These are phyloP conservation scores for Nitzschia sp. DNA, from an alignment of 108 stramenopile genomes.

Conservation along the genomic window DNA sequence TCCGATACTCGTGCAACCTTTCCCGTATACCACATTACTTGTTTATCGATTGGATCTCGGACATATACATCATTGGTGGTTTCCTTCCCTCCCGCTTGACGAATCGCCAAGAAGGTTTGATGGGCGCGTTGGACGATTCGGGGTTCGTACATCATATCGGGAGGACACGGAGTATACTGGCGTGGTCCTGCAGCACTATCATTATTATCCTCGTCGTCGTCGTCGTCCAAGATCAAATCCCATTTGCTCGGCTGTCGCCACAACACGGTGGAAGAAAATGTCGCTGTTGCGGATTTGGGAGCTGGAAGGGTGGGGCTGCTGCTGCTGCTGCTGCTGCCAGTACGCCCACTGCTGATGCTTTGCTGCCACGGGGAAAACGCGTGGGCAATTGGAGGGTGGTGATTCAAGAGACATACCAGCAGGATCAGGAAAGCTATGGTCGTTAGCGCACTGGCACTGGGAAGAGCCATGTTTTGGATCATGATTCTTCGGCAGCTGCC, in stretches of 20 bases:
- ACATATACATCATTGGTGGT: constrained; percentile 78
- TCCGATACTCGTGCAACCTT: constrained; percentile 80
- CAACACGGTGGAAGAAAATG: not conserved
- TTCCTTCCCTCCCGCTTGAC: constrained; percentile 63
- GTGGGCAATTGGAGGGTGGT: not conserved
- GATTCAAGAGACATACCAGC: too few species aligned
- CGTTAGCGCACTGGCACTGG: too few species aligned
- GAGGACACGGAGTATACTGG: constrained; percentile 40
- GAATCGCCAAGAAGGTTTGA: constrained; percentile 65
- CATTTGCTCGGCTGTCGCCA: constrained; percentile 43
- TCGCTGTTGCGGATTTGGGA: not conserved
- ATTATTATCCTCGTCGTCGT: constrained; percentile 17
- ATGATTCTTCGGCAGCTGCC: too few species aligned
- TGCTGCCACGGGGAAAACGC: not conserved
- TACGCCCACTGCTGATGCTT: not conserved
- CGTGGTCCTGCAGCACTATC: not conserved
- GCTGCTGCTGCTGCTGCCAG: not conserved
- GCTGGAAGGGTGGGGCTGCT: not conserved
- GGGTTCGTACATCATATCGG: constrained; percentile 78
- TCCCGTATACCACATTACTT: constrained; percentile 80
- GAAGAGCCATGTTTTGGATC: too few species aligned
- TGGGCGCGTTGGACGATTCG: constrained; percentile 67
- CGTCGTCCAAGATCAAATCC: constrained; percentile 61
- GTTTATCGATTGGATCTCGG: constrained; percentile 46
- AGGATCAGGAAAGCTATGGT: too few species aligned